Evolutionary conservation across 169 alveolate genomes (phyloP).

Genomic region (Eimeria falciformis): DNA sequence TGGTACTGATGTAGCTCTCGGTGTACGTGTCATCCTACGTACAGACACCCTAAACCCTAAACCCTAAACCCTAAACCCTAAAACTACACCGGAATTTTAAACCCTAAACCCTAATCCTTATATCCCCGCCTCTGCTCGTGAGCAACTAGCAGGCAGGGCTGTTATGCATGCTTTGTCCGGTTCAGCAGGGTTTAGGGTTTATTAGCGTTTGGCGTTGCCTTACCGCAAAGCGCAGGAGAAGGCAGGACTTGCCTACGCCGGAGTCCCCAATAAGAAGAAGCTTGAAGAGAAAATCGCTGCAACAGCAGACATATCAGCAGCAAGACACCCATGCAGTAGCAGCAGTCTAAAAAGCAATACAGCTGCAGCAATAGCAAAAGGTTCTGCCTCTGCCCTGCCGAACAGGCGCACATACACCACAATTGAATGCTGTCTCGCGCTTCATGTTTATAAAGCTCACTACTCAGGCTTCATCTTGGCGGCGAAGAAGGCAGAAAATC

Average conservation of each 20-base stretch:
- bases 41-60: not conserved
- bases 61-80: constrained; percentile 30
- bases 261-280: constrained; percentile 98
- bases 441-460: constrained; percentile 59
- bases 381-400: constrained; percentile 9
- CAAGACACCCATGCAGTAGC: constrained; percentile 52
- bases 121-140: no score
- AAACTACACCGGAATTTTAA: not conserved
- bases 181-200: not conserved
- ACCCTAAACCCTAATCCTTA: constrained; percentile 34
- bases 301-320: constrained; percentile 37
- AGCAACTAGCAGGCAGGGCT: no score
- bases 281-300: constrained; percentile 95
- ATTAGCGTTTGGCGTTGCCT: not conserved
- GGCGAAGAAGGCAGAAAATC: not conserved
- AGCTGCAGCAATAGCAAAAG: not conserved
- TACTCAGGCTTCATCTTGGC: constrained; percentile 58
- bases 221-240: constrained; percentile 96
- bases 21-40: constrained; percentile 90
- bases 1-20: constrained; percentile 94
- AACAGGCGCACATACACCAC: not conserved
- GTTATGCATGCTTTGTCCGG: no score
- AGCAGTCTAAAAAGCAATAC: not conserved
- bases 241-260: constrained; percentile 98
- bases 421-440: not conserved